phyloP scores from a whole-genome alignment of 2,329 filamentous ascomycete species.

The Paraconiothyrium sp. region DNA sequence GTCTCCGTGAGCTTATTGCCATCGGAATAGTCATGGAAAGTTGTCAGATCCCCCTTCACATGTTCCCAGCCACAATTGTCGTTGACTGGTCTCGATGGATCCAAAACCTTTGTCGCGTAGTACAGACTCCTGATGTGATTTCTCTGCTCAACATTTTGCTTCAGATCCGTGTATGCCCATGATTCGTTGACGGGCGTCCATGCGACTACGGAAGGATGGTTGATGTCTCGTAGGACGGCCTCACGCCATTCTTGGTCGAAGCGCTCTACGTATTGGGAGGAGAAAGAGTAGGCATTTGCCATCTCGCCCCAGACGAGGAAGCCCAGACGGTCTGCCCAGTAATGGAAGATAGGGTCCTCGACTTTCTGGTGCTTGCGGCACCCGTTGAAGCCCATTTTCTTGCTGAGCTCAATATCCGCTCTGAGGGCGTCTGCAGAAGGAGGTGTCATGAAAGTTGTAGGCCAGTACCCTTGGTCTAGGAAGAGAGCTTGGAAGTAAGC shows the following conservation, averaged over 20 bases:
- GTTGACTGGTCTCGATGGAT: constrained; percentile 71
- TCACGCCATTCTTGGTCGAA: constrained; percentile 73
- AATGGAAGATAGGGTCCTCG: constrained; percentile 68
- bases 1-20: constrained; percentile 64
- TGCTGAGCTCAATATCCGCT: constrained; percentile 64
- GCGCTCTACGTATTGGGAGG: constrained; percentile 64
- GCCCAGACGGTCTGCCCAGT: constrained; percentile 69
- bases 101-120: constrained; percentile 71
- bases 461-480: constrained; percentile 73
- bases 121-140: constrained; percentile 72
- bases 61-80: constrained; percentile 79
- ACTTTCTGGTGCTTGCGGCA: constrained; percentile 73
- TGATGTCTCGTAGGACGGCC: constrained; percentile 70
- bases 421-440: constrained; percentile 59
- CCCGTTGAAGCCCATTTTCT: constrained; percentile 71
- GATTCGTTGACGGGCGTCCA: constrained; percentile 74
- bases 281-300: constrained; percentile 72
- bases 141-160: constrained; percentile 65
- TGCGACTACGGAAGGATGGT: constrained; percentile 70
- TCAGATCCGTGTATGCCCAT: constrained; percentile 71
- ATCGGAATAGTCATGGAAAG: constrained; percentile 75
- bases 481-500: constrained; percentile 69
- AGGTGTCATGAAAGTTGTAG: constrained; percentile 67
- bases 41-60: constrained; percentile 70
- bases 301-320: constrained; percentile 73